Evolutionary conservation across 805 yeast species (phyloP).

Genomic region (Candida verbasci): DNA sequence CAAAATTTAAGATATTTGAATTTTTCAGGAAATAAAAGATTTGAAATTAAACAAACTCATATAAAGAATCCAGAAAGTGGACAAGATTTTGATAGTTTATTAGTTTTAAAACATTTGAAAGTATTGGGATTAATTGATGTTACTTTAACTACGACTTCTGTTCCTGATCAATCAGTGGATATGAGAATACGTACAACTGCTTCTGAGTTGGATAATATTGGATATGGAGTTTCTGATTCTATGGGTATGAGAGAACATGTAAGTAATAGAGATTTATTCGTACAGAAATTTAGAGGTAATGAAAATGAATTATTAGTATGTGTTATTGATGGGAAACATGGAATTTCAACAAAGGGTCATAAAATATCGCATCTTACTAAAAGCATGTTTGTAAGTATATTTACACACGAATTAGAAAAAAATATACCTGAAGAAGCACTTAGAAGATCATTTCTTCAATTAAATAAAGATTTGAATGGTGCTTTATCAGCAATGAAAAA

Average conservation of each 20-base stretch:
- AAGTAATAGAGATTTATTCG: conserved; percentile 77
- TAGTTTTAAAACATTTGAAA: conserved; percentile 59
- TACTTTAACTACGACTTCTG: conserved; percentile 79
- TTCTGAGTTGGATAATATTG: conserved; percentile 66
- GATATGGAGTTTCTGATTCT: conserved; percentile 89
- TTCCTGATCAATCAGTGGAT: conserved; percentile 83
- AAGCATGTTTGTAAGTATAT: conserved; percentile 60
- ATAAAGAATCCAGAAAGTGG: conserved; percentile 51
- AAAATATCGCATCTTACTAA: conserved; percentile 70
- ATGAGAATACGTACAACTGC: conserved; percentile 89
- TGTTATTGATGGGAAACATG: conserved; percentile 77
- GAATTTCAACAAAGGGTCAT: conserved; percentile 42
- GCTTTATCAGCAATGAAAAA: conserved; percentile 42
- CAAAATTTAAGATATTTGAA: conserved; percentile 71
- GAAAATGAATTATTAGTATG: conserved; percentile 79
- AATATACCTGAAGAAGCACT: conserved; percentile 69
- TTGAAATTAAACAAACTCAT: conserved; percentile 74
- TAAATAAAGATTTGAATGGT: conserved; percentile 80
- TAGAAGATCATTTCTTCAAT: conserved; percentile 70
- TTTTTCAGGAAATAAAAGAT: conserved; percentile 86
- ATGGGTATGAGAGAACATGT: conserved; percentile 65
- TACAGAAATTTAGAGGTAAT: conserved; percentile 82
- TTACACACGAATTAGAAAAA: conserved; percentile 62
- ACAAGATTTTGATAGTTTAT: conserved; percentile 65
- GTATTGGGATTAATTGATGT: conserved; percentile 92